A percentile compares a stretch with the other conserved stretches of the same genome.
phyloP scores from a whole-genome alignment of 352 stramenopile species.

The Pythium coloratum region DNA sequence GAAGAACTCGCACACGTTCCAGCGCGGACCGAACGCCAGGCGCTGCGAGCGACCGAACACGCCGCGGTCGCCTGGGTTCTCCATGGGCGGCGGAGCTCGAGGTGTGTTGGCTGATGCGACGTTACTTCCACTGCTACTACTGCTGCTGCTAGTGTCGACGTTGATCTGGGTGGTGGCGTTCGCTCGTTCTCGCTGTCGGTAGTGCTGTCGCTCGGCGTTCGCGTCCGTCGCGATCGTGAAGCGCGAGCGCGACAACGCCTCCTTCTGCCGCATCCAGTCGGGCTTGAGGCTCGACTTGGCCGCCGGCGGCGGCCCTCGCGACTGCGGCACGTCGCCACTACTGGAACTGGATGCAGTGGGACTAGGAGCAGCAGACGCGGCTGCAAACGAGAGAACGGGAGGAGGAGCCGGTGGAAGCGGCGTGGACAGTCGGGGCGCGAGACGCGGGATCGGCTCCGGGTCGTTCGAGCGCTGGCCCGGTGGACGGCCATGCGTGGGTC shows the following conservation, averaged over 20 bases:
- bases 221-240: conserved; percentile 61
- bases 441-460: conserved; percentile 8
- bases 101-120: conserved; percentile 9
- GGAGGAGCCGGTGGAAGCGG: neutral
- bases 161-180: conserved; percentile 35
- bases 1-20: conserved; percentile 56
- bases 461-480: conserved; percentile 16
- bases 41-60: conserved; percentile 60
- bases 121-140: neutral
- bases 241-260: conserved; percentile 56
- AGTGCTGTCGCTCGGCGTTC: conserved; percentile 51
- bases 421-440: neutral
- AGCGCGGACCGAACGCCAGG: conserved; percentile 61
- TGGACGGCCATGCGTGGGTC: conserved; percentile 11
- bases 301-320: neutral
- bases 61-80: conserved; percentile 35
- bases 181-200: conserved; percentile 32
- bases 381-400: conserved; percentile 10
- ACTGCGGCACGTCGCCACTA: conserved; percentile 10
- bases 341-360: neutral
- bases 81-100: neutral
- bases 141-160: neutral
- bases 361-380: neutral
- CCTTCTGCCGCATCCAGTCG: conserved; percentile 69
- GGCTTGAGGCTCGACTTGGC: conserved; percentile 53